Base-by-base conservation (phyloP, 225 moss, liverwort and hornwort species). In the Polytrichum commune region DNA sequence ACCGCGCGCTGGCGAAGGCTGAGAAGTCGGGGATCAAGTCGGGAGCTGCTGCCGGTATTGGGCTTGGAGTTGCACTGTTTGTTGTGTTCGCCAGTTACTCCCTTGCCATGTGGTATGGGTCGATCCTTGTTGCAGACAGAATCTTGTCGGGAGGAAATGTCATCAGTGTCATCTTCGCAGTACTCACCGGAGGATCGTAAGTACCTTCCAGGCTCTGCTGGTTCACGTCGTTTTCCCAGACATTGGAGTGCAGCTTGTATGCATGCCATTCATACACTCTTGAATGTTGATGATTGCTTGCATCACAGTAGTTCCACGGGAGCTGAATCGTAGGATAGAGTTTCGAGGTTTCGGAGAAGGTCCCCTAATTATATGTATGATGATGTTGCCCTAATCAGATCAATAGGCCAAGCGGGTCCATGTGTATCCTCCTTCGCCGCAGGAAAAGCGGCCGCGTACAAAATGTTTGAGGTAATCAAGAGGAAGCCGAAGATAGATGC, bases 71-170 rank as follows among this genome's bases (percentile, higher is more conserved):
- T 66, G 76, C 90, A 29, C 30, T 98, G 28, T 83, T 89, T 33
- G 0, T 65, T 19, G 78, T 93, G 82, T 95, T 91, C 72, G 1
- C 77, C 46, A 75, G 86, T 53, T 98, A 92, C 69, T 66, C 74
- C 19, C 67, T 98, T 56, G 89, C 94, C 54, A 79, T 93, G 78
- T 98, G 97, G 97, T 94, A 98, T 54, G 97, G 94, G 66, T 82
- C 89, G 65, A 66, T 69, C 53, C 91, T 98, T 61, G 89, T 98
- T 63, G 81, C 82, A 6, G 55, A 86, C 29, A 84, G 76, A 8
- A 80, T 81, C 62, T 64, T 81, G 23, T 73, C 77, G 22, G 91
- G 97, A 72, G 97, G 97, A 4, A 29, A 27, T 65, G 88, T 94
- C 29, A 82, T 93, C 76, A 87, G 73, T 62, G 92, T 98, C 58